Evolutionary conservation across 2,329 filamentous ascomycete species (phyloP).

Genomic region (Whalleya microplaca): DNA sequence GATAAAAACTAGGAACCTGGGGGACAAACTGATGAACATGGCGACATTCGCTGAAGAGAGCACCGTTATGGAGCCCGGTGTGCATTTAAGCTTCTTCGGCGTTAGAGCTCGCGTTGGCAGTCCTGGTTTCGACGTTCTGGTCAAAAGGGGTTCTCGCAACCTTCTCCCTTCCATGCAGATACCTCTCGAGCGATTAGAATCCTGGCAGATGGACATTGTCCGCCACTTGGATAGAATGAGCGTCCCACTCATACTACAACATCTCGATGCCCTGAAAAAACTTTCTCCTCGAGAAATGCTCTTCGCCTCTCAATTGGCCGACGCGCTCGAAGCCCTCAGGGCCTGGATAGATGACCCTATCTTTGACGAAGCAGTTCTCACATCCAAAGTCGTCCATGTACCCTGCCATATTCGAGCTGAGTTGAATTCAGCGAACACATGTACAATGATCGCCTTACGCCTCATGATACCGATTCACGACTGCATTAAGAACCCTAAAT

Average conservation of each 20-base stretch:
- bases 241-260: constrained; percentile 44
- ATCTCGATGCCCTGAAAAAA: constrained; percentile 42
- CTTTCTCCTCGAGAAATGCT: constrained; percentile 45
- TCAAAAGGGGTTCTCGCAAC: constrained; percentile 58
- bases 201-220: constrained; percentile 59
- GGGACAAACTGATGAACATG: constrained; percentile 66
- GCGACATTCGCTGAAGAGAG: constrained; percentile 56
- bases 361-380: constrained; percentile 46
- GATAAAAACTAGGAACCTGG: constrained; percentile 66
- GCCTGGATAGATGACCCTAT: constrained; percentile 44
- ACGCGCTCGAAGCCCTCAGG: constrained; percentile 43
- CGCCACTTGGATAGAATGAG: constrained; percentile 51
- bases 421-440: constrained; percentile 26
- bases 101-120: constrained; percentile 55
- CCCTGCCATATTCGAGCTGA: constrained; percentile 38
- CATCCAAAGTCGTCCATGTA: constrained; percentile 43
- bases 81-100: constrained; percentile 63
- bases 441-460: constrained; percentile 58
- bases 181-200: constrained; percentile 54
- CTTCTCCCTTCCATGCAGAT: constrained; percentile 64
- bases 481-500: constrained; percentile 52
- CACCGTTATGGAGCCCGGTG: constrained; percentile 53
- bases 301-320: constrained; percentile 49
- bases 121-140: constrained; percentile 66
- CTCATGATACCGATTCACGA: constrained; percentile 66